Evolutionary conservation across 495 filamentous ascomycete genomes (phyloP).

Genomic region (Xylaria telfairii): DNA sequence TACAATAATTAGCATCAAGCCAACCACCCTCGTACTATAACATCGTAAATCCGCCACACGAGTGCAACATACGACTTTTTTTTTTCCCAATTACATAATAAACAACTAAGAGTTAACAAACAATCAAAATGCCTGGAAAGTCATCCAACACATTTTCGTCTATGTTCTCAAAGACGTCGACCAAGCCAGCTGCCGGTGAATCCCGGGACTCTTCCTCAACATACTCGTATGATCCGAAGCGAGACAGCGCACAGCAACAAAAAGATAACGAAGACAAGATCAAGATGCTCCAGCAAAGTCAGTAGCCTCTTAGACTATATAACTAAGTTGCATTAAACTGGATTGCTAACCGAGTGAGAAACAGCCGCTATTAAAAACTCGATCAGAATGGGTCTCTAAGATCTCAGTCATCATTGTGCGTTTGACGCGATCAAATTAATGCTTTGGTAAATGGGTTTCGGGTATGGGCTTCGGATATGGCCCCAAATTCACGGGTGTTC

Average conservation of each 20-base stretch:
- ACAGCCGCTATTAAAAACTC: slow-evolving; percentile 17
- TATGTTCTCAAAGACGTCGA: neutral
- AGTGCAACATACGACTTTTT: neutral
- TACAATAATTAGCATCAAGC: neutral
- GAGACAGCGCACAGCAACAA: neutral
- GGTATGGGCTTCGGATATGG: too few relatives aligned
- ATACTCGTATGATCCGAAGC: slow-evolving; percentile 22
- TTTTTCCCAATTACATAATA: neutral
- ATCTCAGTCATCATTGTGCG: neutral
- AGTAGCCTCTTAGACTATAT: neutral
- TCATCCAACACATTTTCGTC: slow-evolving; percentile 14
- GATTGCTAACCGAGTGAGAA: neutral
- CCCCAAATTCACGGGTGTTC: neutral
- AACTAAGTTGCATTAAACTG: neutral
- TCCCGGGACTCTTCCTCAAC: slow-evolving; percentile 22
- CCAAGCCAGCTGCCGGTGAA: neutral
- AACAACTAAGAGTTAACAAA: neutral
- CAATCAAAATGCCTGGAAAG: slow-evolving; percentile 14
- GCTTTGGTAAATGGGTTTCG: too few relatives aligned
- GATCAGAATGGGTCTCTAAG: slow-evolving; percentile 22
- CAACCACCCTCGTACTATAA: neutral
- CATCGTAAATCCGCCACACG: neutral
- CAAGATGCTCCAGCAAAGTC: slow-evolving; percentile 17
- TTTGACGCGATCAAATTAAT: neutral
- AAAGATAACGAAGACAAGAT: slow-evolving; percentile 8